These are phyloP conservation scores for Melaleuca alternifolia DNA, from an alignment of 345 rosid genomes.

Conservation along the genomic window DNA sequence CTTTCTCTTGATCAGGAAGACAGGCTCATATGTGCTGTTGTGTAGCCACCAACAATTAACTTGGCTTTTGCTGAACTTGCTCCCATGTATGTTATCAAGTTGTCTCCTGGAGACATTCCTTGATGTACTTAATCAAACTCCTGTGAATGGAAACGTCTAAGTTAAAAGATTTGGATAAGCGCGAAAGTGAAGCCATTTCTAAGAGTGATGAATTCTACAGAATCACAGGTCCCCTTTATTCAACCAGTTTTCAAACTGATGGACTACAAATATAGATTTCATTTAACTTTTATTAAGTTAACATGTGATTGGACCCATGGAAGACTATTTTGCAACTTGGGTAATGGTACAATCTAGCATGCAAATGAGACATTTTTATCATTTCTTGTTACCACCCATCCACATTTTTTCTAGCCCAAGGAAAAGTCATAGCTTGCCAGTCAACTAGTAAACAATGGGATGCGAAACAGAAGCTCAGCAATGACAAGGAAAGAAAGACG, in stretches of 20 bases:
- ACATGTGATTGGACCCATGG: neutral
- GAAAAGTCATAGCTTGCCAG: neutral
- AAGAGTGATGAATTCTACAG: neutral
- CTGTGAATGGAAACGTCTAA: neutral
- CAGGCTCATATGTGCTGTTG: too few species aligned
- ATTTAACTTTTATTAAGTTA: neutral
- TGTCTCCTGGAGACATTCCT: neutral
- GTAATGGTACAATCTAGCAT: neutral
- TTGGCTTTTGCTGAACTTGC: neutral
- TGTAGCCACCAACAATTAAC: too few species aligned
- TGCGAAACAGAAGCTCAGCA: neutral
- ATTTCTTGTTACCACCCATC: neutral
- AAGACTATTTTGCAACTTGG: neutral
- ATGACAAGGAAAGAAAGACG: neutral
- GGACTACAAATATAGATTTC: too few species aligned
- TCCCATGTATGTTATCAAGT: neutral
- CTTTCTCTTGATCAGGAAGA: too few species aligned
- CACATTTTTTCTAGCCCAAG: neutral
- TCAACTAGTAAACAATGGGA: neutral
- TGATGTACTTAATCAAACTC: neutral
- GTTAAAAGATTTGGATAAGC: neutral
- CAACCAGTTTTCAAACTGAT: neutral
- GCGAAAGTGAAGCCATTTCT: neutral
- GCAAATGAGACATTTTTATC: neutral
- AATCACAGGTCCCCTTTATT: neutral